These are phyloP conservation scores for Neurospora sp. DNA, from an alignment of 495 filamentous ascomycete genomes.

Conservation along the genomic window DNA sequence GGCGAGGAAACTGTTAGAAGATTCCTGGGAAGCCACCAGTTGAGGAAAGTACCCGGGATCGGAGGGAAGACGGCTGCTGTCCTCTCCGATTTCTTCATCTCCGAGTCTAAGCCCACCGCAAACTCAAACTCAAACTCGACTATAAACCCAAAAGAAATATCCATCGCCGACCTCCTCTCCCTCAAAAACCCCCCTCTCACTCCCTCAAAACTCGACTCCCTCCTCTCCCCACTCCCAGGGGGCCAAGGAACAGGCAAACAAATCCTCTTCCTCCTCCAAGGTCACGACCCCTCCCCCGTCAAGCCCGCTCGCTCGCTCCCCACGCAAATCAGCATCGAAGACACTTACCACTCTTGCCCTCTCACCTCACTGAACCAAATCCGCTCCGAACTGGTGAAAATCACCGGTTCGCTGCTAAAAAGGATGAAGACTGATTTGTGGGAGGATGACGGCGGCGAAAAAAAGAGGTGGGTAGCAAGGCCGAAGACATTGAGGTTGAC, in stretches of 20 bases:
- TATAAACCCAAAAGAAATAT: constrained; percentile 34
- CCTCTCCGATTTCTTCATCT: constrained; percentile 52
- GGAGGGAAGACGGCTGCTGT: constrained; percentile 67
- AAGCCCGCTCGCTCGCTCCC: constrained; percentile 61
- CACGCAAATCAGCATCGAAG: constrained; percentile 88
- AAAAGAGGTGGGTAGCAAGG: no score
- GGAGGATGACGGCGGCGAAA: no score
- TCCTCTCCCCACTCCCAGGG: constrained; percentile 55
- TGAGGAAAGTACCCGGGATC: constrained; percentile 79
- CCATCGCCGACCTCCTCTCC: constrained; percentile 53
- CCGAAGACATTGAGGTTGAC: no score
- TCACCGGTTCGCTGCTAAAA: no score
- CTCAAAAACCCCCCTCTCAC: constrained; percentile 43
- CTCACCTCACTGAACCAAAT: no score
- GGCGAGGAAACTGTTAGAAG: constrained; percentile 38
- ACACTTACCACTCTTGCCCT: constrained; percentile 66
- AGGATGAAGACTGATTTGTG: constrained; percentile 73
- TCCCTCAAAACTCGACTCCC: constrained; percentile 46
- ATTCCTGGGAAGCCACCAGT: constrained; percentile 68
- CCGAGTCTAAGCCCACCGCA: constrained; percentile 13
- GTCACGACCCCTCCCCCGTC: constrained; percentile 56
- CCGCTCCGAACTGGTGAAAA: no score
- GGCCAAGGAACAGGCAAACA: constrained; percentile 40
- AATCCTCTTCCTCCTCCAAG: constrained; percentile 40
- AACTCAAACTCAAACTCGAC: constrained; percentile 27